These are phyloP conservation scores for Lavandula angustifolia DNA, from an alignment of 257 asterid genomes.

Conservation along the genomic window DNA sequence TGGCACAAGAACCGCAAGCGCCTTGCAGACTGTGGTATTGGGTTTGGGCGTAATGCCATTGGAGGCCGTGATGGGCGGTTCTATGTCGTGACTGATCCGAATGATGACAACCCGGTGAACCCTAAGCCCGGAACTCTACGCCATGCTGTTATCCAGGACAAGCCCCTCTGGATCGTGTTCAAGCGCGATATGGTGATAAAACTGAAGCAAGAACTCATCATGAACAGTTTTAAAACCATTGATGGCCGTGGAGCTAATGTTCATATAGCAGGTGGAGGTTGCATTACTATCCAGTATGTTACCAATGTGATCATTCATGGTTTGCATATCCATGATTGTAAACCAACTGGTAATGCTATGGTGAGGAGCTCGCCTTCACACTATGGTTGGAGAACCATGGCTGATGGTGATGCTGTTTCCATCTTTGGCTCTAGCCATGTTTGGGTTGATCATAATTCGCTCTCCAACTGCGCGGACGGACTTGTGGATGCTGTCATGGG, in stretches of 20 bases:
- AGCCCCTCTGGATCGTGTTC: constrained; percentile 91
- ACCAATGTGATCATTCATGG: constrained; percentile 85
- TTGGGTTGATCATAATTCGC: constrained; percentile 94
- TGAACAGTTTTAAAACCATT: constrained; percentile 90
- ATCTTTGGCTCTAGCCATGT: constrained; percentile 85
- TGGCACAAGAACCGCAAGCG: constrained; percentile 87
- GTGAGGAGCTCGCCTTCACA: constrained; percentile 85
- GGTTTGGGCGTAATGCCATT: constrained; percentile 90
- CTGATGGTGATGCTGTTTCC: constrained; percentile 88
- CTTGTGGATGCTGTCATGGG: constrained; percentile 97
- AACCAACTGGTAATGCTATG: constrained; percentile 90
- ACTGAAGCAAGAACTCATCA: constrained; percentile 79
- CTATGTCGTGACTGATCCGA: constrained; percentile 74
- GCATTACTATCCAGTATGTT: constrained; percentile 75
- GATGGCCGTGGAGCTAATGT: constrained; percentile 86
- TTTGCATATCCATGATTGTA: constrained; percentile 77
- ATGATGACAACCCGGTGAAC: constrained; percentile 78
- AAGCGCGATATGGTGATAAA: constrained; percentile 82
- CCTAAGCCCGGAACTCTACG: constrained; percentile 89
- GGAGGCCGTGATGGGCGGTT: constrained; percentile 89
- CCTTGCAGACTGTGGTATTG: constrained; percentile 86
- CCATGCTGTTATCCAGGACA: constrained; percentile 88
- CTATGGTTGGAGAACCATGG: constrained; percentile 92
- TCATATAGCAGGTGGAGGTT: constrained; percentile 79
- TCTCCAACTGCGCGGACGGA: constrained; percentile 88